phyloP scores from a whole-genome alignment of 805 yeast genomes.

The Jamesozyma lodderae region DNA sequence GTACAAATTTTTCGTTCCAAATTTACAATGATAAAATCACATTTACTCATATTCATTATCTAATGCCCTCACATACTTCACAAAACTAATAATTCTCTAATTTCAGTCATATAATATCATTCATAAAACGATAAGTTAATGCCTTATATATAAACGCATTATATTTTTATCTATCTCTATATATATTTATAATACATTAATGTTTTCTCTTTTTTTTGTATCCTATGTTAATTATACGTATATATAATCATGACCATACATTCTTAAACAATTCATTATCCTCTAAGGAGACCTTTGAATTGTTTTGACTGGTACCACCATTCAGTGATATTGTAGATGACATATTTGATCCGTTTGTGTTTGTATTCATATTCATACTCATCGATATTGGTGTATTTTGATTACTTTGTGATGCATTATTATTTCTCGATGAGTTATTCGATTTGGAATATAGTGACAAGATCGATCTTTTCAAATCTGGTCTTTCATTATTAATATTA shows the following conservation, averaged over 20 bases:
- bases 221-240: neutral
- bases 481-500: slow-evolving; percentile 36
- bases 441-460: slow-evolving; percentile 75
- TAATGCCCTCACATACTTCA: neutral
- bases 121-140: too few species aligned
- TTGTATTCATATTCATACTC: neutral
- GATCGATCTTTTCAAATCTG: slow-evolving; percentile 87
- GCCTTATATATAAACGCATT: too few species aligned
- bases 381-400: neutral
- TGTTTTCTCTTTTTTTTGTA: neutral
- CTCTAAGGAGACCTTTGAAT: slow-evolving; percentile 33
- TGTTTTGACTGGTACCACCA: slow-evolving; percentile 6
- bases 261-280: slow-evolving; percentile 58
- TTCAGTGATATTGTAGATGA: neutral
- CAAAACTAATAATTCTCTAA: too few species aligned
- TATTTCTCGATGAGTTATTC: slow-evolving; percentile 2
- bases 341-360: neutral
- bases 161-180: neutral
- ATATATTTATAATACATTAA: too few species aligned
- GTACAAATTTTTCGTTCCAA: slow-evolving; percentile 21
- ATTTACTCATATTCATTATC: neutral
- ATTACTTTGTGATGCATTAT: slow-evolving; percentile 1
- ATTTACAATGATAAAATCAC: slow-evolving; percentile 11
- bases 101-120: too few species aligned
- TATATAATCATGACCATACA: slow-evolving; percentile 44